Evolutionary conservation across 768 basidiomycete species (phyloP).

Genomic region (Leccinum obscurum): DNA sequence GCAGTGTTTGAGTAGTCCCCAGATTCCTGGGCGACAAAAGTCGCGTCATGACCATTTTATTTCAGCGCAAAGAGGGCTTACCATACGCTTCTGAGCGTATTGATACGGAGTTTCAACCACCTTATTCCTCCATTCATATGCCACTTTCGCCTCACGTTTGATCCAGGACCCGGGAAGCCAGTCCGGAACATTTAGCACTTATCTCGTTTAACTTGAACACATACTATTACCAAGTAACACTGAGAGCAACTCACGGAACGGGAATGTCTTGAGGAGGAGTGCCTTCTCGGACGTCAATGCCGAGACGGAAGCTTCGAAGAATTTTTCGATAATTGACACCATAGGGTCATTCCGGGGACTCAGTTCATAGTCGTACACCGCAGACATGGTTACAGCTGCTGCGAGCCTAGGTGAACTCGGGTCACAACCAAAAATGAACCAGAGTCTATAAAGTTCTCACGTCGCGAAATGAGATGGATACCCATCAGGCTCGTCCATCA

Average conservation of each 20-base stretch:
- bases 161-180: conserved; percentile 8
- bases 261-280: conserved; percentile 4
- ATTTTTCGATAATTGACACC: not conserved
- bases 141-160: conserved; percentile 2
- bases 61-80: not conserved
- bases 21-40: not conserved
- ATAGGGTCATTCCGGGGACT: conserved; percentile 5
- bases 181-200: not conserved
- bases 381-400: not conserved
- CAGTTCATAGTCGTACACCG: not conserved
- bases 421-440: not conserved
- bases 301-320: not conserved
- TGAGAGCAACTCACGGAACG: conserved; percentile 14
- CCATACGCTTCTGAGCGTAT: not conserved
- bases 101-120: conserved; percentile 5
- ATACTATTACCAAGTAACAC: not conserved
- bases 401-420: not conserved
- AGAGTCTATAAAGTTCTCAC: not conserved
- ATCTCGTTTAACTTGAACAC: not conserved
- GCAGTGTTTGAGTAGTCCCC: not conserved
- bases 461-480: not conserved
- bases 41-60: not conserved
- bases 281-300: conserved; percentile 1
- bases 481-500: not conserved
- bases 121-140: not conserved